Evolutionary conservation across 345 rosid species (phyloP), one percentile per base, ranked within the genome.

Genomic region (Odontarrhena argentea): DNA sequence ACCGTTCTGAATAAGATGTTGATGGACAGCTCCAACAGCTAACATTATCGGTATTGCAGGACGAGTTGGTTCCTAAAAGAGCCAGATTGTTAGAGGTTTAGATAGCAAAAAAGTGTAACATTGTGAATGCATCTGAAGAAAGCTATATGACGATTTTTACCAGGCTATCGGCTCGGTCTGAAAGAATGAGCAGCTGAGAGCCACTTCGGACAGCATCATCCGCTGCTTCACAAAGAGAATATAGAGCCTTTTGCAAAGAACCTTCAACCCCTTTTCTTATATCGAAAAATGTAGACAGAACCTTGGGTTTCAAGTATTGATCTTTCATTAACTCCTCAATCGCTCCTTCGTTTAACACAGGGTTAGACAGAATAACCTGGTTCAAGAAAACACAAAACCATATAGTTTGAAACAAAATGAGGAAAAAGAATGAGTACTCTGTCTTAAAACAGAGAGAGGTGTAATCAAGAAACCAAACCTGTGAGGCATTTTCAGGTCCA

Each of bases 151-250:
- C 1, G 53, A 61, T 18, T 40, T 9, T 76, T 82, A 90, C 98
- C 83, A 91, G 78, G 64, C 64, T 83, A 76, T 85, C 92, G 61
- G 88, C 50, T 26, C 95, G 84, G 71, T 94, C 97, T 54, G 96
- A 94, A 18, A 94, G 91, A 76, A 94, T 80, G 78, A 94, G 97
- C 25, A 94, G 82, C 75, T 94, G 92, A 38, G 95, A 88, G 72
- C 99, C 99, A 81, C 82, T 90, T 63, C 91, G 81, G 84, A 94
- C 99, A 59, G 97, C 99, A 53, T 88, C 99, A 83, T 88, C 99
- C 70, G 99, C 97, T 71, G 88, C 91, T 72, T 88, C 99, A 81
- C 99, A 94, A 46, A 94, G 96, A 67, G 51, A 68, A 64, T 68
- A 35, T 3, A 94, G 77, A 71, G 81, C 81, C 82, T 72, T 85